phyloP scores from a whole-genome alignment of 2,329 filamentous ascomycete species.

The Seiridium cupressi region DNA sequence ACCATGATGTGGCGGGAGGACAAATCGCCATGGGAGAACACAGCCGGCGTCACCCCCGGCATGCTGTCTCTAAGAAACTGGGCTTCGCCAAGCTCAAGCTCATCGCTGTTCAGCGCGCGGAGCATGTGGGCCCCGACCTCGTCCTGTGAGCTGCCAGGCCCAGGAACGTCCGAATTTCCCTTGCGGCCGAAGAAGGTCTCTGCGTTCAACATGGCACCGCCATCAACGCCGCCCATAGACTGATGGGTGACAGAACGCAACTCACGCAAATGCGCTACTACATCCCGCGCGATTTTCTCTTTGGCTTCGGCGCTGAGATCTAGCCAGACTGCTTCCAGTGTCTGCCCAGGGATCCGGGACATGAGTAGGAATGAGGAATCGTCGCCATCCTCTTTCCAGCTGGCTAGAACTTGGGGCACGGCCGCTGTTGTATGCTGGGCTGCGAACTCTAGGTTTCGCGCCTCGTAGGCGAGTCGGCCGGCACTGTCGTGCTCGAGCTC shows the following conservation, averaged over 20 bases:
- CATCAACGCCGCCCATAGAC: not conserved
- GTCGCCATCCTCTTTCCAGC: not conserved
- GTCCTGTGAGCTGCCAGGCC: not conserved
- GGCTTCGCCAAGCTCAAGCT: not conserved
- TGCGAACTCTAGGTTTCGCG: not conserved
- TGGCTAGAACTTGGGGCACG: not conserved
- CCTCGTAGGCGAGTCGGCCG: not conserved
- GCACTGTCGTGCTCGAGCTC: not conserved
- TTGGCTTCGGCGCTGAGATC: not conserved
- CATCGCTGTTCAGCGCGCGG: not conserved
- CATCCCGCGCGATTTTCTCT: not conserved
- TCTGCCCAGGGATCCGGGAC: not conserved
- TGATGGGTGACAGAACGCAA: not conserved
- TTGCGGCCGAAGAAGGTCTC: not conserved
- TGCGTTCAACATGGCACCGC: not conserved
- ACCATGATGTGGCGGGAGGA: not conserved
- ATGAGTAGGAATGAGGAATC: not conserved
- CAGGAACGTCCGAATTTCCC: not conserved
- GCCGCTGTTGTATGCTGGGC: not conserved
- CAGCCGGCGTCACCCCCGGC: not conserved
- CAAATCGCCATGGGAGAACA: conserved; percentile 1
- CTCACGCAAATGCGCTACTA: not conserved
- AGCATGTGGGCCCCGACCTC: not conserved
- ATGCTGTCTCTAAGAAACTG: not conserved
- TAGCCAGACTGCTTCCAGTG: not conserved